phyloP scores from a whole-genome alignment of 768 basidiomycete species.

The Tephrocybe sp. region DNA sequence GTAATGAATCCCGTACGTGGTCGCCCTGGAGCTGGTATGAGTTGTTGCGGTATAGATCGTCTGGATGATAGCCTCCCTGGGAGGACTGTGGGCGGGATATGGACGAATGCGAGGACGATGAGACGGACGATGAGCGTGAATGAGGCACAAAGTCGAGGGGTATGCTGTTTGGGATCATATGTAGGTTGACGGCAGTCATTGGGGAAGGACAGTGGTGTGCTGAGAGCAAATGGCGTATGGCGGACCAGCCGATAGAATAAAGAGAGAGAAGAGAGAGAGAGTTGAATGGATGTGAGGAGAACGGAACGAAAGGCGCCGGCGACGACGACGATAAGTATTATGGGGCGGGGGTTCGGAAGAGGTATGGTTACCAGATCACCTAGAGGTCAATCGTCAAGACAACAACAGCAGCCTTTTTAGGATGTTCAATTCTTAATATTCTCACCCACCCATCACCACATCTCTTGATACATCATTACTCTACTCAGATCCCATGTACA shows the following conservation, averaged over 20 bases:
- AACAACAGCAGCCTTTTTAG: slow-evolving; percentile 26
- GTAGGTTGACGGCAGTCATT: slow-evolving; percentile 77
- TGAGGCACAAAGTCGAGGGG: slow-evolving; percentile 77
- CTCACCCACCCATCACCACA: slow-evolving; percentile 4
- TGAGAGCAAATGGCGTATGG: slow-evolving; percentile 27
- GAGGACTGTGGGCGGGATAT: slow-evolving; percentile 79
- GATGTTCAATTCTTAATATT: slow-evolving; percentile 11
- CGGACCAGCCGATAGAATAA: slow-evolving; percentile 61
- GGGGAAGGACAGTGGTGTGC: slow-evolving; percentile 36
- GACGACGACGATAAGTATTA: slow-evolving; percentile 33
- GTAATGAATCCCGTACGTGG: slow-evolving; percentile 36
- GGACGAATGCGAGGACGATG: slow-evolving; percentile 72
- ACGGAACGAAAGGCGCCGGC: slow-evolving; percentile 29
- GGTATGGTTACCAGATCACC: slow-evolving; percentile 35
- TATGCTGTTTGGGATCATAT: slow-evolving; percentile 65
- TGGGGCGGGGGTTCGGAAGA: slow-evolving; percentile 27
- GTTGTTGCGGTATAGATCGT: slow-evolving; percentile 72
- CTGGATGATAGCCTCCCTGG: slow-evolving; percentile 60
- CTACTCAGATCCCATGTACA: slow-evolving; percentile 69
- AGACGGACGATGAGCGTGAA: slow-evolving; percentile 78
- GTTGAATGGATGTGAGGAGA: slow-evolving; percentile 13
- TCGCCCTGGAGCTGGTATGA: slow-evolving; percentile 55
- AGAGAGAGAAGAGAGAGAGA: slow-evolving; percentile 19
- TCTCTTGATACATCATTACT: slow-evolving; percentile 18
- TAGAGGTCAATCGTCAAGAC: slow-evolving; percentile 39